Evolutionary conservation across 768 basidiomycete genomes (phyloP).

Genomic region (Termitomyces sp.): DNA sequence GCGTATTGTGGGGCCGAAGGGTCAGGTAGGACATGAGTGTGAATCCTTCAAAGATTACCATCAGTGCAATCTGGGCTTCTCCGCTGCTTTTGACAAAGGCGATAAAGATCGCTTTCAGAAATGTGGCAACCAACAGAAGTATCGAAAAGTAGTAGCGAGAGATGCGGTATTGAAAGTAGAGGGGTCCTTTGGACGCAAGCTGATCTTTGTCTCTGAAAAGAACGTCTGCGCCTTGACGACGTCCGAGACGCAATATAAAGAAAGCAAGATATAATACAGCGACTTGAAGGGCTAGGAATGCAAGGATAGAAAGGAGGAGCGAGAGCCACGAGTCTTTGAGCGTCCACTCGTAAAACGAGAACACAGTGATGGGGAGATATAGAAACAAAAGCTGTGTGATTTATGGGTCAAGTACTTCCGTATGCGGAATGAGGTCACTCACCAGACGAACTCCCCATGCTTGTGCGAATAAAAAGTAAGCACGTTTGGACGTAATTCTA

Average conservation of each 20-base stretch:
- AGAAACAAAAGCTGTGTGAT: conserved; percentile 50
- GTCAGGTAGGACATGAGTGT: conserved; percentile 46
- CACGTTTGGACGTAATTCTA: conserved; percentile 14
- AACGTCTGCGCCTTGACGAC: conserved; percentile 17
- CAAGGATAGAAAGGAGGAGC: conserved; percentile 69
- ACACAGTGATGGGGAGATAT: conserved; percentile 65
- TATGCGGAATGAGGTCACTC: conserved; percentile 20
- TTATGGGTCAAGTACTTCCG: neutral
- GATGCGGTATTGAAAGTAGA: conserved; percentile 62
- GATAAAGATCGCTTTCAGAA: conserved; percentile 70
- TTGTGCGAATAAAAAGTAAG: conserved; percentile 41
- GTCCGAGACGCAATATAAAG: conserved; percentile 41
- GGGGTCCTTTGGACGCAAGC: conserved; percentile 43
- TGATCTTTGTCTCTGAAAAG: conserved; percentile 27
- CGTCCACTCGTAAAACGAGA: conserved; percentile 89
- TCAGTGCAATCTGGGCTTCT: conserved; percentile 60
- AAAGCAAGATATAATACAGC: conserved; percentile 45
- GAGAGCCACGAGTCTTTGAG: conserved; percentile 85
- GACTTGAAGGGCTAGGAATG: conserved; percentile 46
- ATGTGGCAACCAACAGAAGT: conserved; percentile 45
- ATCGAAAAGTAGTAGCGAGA: conserved; percentile 66
- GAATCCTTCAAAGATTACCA: conserved; percentile 62
- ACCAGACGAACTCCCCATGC: conserved; percentile 69
- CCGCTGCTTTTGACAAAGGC: conserved; percentile 57
- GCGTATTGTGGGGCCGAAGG: conserved; percentile 59